Evolutionary conservation across 176 grass and related monocot genomes (phyloP), one percentile per base, ranked within the genome.

Genomic region (Canna indica): DNA sequence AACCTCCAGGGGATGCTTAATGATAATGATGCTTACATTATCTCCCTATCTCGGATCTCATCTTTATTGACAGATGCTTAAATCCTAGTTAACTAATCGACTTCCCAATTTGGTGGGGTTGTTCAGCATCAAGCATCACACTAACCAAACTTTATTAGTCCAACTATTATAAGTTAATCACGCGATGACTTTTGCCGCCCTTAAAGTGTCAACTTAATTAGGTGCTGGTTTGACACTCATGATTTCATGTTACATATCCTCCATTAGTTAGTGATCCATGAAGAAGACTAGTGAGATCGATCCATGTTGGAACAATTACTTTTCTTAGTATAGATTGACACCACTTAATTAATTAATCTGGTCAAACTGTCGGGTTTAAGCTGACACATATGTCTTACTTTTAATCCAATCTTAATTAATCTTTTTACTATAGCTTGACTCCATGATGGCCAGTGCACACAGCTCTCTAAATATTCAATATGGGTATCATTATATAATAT

Each of bases 361-460:
- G 58, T 60, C 58, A 60, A 32, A 30, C 58, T 60, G 58, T 60
- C 58, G 58, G 58, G 58, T 14, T 60, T 60, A 30, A 60, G 58
- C 58, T 60, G 58, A 60, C 58, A 60, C 58, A 30, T 30, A 28
- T 28, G 17, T 12, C 24, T 7, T 27, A 12, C 2, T 27, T 25
- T 59, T 6, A 28, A 20, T 20, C 18, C 8, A 7, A 44, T 44
- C 11, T 5, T 11, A 5, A 11, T 44, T 44, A 5, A 44, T 4
- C 41, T n/a, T n/a, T n/a, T n/a, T 46, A 12, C 18, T 24, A 54
- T 18, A 18, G 6, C 1, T 60, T 60, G 58, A 60, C 26, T 60
- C 12, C 7, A 17, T 60, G 58, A 60, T 60, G 58, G 26, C 4
- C 25, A 24, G 41, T 44, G 22, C 50, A 54, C 20, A n/a, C 5